Percentiles rank a stretch among this genome's conserved stretches.
These are phyloP conservation scores for Trichosanthes truncata DNA, from an alignment of 306 rosid genomes.

Conservation along the genomic window DNA sequence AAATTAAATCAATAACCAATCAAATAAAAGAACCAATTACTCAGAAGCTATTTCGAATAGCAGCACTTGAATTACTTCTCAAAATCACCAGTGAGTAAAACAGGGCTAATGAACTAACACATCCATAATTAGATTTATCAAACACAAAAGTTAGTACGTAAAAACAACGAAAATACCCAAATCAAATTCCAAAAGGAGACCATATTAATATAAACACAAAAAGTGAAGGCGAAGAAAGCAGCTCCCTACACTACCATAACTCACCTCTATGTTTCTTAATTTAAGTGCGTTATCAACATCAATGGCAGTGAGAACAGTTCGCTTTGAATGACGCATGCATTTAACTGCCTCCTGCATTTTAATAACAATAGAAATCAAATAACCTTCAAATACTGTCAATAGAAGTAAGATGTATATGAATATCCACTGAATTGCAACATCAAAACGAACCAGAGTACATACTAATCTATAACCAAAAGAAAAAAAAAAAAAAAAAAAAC, in stretches of 20 bases:
- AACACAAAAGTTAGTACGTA: background rate
- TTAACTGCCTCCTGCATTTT: constrained; percentile 75
- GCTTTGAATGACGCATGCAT: constrained; percentile 82
- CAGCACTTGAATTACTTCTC: background rate
- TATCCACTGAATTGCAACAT: background rate
- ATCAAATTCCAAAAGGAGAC: background rate
- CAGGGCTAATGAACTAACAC: background rate
- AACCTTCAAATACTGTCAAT: background rate
- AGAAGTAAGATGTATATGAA: no score
- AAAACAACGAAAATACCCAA: background rate
- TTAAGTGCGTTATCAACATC: constrained; percentile 88
- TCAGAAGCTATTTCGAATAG: background rate
- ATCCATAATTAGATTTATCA: background rate
- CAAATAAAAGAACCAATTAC: background rate
- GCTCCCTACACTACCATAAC: background rate
- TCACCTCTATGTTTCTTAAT: constrained; percentile 77
- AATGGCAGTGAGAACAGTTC: constrained; percentile 54
- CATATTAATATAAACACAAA: background rate
- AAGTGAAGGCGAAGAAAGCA: background rate
- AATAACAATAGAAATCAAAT: background rate
- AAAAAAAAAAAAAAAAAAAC: background rate
- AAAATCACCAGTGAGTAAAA: background rate
- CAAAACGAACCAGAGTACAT: background rate
- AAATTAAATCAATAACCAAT: background rate
- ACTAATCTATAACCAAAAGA: background rate